Evolutionary conservation across 225 moss, liverwort and hornwort species (phyloP).

Genomic region (Thuidium tamariscinum): DNA sequence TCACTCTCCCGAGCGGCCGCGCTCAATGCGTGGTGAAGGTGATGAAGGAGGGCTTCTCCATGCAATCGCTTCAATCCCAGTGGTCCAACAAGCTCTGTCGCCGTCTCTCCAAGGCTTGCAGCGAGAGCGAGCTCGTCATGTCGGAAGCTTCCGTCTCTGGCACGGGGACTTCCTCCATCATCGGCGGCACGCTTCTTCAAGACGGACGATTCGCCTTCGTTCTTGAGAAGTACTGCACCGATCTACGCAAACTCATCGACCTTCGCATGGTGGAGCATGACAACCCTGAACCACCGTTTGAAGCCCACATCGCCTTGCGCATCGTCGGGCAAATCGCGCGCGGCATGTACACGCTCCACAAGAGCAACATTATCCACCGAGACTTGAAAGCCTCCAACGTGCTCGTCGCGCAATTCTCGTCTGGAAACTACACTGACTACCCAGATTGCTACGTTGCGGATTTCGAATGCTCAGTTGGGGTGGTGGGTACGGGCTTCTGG

Average conservation of each 20-base stretch:
- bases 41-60: conserved; percentile 31
- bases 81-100: conserved; percentile 24
- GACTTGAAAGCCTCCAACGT: conserved; percentile 36
- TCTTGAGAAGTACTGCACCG: conserved; percentile 29
- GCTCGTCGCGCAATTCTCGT: conserved; percentile 4
- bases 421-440: background rate
- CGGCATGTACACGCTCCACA: conserved; percentile 38
- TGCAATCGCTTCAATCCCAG: conserved; percentile 16
- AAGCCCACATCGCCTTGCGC: background rate
- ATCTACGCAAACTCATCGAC: conserved; percentile 32
- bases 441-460: conserved; percentile 32
- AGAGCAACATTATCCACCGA: conserved; percentile 19
- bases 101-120: background rate
- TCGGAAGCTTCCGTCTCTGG: conserved; percentile 9
- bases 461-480: conserved; percentile 28
- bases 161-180: conserved; percentile 16
- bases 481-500: conserved; percentile 36
- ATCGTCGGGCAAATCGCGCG: conserved; percentile 31
- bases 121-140: conserved; percentile 14
- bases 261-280: background rate
- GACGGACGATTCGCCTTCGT: conserved; percentile 37
- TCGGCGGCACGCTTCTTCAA: conserved; percentile 18
- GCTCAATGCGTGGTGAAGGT: conserved; percentile 27
- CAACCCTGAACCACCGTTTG: conserved; percentile 7
- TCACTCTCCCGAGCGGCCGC: background rate